phyloP scores from a whole-genome alignment of 768 basidiomycete species.

The Termitomyces sp. region DNA sequence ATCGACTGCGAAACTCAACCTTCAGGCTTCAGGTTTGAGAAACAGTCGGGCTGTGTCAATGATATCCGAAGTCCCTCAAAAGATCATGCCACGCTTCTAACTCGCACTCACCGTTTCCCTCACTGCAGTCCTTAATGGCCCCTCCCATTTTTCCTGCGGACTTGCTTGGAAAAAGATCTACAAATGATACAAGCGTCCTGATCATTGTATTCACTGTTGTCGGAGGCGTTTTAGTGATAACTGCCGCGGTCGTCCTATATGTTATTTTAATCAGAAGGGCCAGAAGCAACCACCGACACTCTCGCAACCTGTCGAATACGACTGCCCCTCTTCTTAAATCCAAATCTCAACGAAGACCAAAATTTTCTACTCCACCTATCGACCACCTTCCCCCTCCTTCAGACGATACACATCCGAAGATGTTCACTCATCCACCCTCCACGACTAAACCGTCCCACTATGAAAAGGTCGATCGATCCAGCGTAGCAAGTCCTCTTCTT shows the following conservation, averaged over 20 bases:
- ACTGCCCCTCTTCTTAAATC: constrained; percentile 2
- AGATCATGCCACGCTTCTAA: not conserved
- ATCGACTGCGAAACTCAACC: not conserved
- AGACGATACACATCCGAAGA: not conserved
- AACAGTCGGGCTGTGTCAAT: constrained; percentile 7
- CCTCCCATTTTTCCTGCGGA: not conserved
- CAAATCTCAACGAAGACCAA: not conserved
- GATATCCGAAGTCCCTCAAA: not conserved
- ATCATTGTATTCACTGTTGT: not conserved
- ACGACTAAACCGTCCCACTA: not conserved
- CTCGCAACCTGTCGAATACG: not conserved
- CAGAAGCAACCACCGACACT: not conserved
- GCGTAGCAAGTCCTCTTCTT: not conserved
- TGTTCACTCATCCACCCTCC: not conserved
- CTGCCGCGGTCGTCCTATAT: not conserved
- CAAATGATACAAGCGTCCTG: not conserved
- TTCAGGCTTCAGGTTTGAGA: not conserved
- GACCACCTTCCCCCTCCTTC: not conserved
- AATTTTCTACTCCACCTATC: not conserved
- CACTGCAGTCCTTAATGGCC: not conserved
- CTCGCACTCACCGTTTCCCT: not conserved
- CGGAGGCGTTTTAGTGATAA: not conserved
- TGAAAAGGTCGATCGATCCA: not conserved
- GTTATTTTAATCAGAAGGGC: not conserved
- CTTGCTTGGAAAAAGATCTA: not conserved